These are phyloP conservation scores for Monosporascus sp. DNA, from an alignment of 2,329 filamentous ascomycete genomes.

Conservation along the genomic window DNA sequence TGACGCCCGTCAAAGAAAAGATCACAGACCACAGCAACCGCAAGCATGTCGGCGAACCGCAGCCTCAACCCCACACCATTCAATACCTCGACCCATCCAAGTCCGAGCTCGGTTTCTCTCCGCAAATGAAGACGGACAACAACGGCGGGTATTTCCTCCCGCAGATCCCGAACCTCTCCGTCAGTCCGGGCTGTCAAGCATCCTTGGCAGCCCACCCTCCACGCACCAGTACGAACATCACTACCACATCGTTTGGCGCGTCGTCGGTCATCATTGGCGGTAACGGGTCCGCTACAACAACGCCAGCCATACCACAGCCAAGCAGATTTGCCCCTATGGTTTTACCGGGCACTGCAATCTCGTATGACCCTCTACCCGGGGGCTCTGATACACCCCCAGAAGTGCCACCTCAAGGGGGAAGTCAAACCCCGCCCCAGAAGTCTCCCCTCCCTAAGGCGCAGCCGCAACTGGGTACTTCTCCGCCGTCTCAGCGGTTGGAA, in stretches of 20 bases:
- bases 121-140: background rate
- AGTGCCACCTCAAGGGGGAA: background rate
- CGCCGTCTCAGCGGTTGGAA: background rate
- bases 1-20: constrained; percentile 11
- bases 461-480: background rate
- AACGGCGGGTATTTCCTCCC: too few relatives aligned
- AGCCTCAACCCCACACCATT: constrained; percentile 6
- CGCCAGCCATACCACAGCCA: too few relatives aligned
- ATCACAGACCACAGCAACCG: constrained; percentile 8
- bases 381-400: background rate
- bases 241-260: too few relatives aligned
- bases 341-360: background rate
- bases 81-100: constrained; percentile 12
- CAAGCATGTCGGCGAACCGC: constrained; percentile 10
- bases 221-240: too few relatives aligned
- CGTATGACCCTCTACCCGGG: background rate
- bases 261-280: too few relatives aligned
- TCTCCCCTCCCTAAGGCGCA: background rate
- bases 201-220: too few relatives aligned
- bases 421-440: background rate
- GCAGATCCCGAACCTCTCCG: too few relatives aligned
- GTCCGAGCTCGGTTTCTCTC: constrained; percentile 8
- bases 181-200: too few relatives aligned
- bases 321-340: background rate
- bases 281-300: too few relatives aligned